Conservation (phyloP, 495 filamentous ascomycete species). For the Talaromyces borbonicus region DNA sequence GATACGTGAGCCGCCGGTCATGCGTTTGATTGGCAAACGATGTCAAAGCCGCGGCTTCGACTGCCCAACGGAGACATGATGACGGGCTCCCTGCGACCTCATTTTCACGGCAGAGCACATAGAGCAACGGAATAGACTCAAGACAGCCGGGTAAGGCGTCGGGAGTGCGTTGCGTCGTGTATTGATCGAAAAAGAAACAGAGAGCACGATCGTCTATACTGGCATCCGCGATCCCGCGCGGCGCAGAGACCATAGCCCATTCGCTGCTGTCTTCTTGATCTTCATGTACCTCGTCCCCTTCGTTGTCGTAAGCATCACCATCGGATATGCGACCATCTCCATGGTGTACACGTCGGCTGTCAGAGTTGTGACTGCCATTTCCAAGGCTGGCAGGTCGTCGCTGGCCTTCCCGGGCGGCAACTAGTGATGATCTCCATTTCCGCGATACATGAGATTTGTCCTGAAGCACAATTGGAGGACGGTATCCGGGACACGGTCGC, state of each 20-base stretch:
- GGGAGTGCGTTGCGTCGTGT: slow-evolving; percentile 15
- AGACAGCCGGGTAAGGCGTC: slow-evolving; percentile 15
- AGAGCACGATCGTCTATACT: slow-evolving; percentile 32
- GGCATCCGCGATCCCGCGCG: slow-evolving; percentile 18
- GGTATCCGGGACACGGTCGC: slow-evolving; percentile 34
- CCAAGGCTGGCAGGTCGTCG: too few species aligned
- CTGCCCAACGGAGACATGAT: slow-evolving; percentile 27
- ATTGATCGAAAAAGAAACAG: slow-evolving; percentile 39
- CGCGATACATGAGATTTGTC: slow-evolving; percentile 17
- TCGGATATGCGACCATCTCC: too few species aligned
- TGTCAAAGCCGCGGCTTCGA: slow-evolving; percentile 31
- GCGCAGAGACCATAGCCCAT: neutral
- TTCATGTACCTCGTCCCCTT: neutral
- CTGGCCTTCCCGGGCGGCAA: neutral
- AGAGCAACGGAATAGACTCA: slow-evolving; percentile 28
- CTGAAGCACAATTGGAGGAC: slow-evolving; percentile 29
- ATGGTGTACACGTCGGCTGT: too few species aligned
- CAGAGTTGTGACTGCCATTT: too few species aligned
- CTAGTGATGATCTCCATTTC: neutral
- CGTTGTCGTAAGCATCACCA: too few species aligned
- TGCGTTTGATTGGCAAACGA: slow-evolving; percentile 25
- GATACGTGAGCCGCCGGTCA: slow-evolving; percentile 19
- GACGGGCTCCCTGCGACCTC: slow-evolving; percentile 10
- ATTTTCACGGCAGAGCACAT: slow-evolving; percentile 20
- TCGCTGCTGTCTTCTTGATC: neutral